Conservation (phyloP, 139 green algal genomes). For the Micromonas commoda region DNA sequence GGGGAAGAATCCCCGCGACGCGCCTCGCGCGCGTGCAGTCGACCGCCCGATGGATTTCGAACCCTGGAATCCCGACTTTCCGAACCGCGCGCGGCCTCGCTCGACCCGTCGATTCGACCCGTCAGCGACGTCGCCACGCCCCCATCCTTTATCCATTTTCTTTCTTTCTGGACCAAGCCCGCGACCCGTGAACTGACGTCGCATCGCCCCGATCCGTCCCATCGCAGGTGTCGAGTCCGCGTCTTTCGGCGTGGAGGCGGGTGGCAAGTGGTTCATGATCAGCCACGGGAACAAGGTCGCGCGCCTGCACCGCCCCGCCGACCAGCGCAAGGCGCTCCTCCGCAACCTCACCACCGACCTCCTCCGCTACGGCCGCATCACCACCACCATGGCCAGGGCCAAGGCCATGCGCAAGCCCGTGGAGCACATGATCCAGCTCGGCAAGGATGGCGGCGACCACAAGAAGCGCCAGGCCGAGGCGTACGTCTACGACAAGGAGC, state of each 20-base stretch:
- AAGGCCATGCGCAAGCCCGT: constrained; percentile 91
- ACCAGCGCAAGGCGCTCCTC: constrained; percentile 96
- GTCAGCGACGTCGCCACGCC: too few relatives aligned
- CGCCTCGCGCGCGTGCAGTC: too few relatives aligned
- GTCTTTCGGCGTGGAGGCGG: constrained; percentile 26
- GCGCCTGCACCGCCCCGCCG: constrained; percentile 76
- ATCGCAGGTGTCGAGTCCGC: not conserved
- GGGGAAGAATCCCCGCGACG: too few relatives aligned
- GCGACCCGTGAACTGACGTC: too few relatives aligned
- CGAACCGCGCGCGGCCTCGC: too few relatives aligned
- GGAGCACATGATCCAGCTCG: constrained; percentile 97
- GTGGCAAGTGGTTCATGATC: constrained; percentile 63
- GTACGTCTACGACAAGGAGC: constrained; percentile 87
- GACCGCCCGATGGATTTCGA: too few relatives aligned
- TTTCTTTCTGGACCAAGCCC: too few relatives aligned
- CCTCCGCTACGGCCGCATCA: constrained; percentile 86
- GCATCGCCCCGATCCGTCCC: too few relatives aligned
- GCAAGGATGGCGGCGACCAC: constrained; percentile 68
- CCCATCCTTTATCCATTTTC: too few relatives aligned
- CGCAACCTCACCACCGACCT: constrained; percentile 84
- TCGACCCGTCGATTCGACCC: too few relatives aligned
- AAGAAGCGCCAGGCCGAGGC: constrained; percentile 60
- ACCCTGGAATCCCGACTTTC: too few relatives aligned
- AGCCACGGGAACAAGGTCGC: constrained; percentile 77
- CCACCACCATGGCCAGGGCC: constrained; percentile 84